phyloP scores from a whole-genome alignment of 202 grass and related monocot genomes.

The Cymbopogon flexuosus region DNA sequence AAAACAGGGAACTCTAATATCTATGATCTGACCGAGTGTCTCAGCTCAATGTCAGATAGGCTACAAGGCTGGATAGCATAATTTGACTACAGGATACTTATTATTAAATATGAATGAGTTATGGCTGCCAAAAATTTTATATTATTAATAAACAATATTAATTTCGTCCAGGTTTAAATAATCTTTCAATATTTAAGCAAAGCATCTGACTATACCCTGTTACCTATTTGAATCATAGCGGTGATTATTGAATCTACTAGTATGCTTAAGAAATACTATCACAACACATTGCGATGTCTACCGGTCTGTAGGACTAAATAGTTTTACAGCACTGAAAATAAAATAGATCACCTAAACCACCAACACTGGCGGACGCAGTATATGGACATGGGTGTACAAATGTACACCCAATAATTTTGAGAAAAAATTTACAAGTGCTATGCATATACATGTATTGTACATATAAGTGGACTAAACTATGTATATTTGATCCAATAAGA shows the following conservation, averaged over 20 bases:
- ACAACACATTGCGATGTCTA: neutral
- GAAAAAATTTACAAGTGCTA: too few relatives aligned
- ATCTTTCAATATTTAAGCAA: neutral
- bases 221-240: neutral
- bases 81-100: neutral
- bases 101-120: neutral
- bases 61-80: neutral
- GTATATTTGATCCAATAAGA: too few relatives aligned
- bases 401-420: too few relatives aligned
- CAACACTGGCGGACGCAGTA: too few relatives aligned
- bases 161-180: neutral
- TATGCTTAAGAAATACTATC: neutral
- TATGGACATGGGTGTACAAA: too few relatives aligned
- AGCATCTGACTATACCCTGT: neutral
- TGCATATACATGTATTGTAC: too few relatives aligned
- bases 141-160: neutral
- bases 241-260: neutral
- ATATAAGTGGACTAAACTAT: too few relatives aligned
- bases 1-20: neutral
- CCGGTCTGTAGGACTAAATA: neutral
- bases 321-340: neutral
- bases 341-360: neutral
- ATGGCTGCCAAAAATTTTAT: neutral
- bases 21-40: neutral
- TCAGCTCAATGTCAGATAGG: neutral